Evolutionary conservation across 2,329 filamentous ascomycete species (phyloP).

Genomic region (Hypomyces rosellus): DNA sequence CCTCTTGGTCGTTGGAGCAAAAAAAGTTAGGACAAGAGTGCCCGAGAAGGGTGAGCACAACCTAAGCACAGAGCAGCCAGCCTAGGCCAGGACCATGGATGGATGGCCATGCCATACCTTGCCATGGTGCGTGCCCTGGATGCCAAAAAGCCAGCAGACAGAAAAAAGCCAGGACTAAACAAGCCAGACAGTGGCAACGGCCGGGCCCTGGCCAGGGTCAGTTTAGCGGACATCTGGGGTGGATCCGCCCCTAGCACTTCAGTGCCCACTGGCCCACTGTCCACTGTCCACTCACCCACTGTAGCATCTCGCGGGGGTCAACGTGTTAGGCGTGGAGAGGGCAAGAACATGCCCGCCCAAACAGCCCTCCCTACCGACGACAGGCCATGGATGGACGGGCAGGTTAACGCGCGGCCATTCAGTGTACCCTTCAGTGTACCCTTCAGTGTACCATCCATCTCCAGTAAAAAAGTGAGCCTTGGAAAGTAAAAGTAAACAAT

Average conservation of each 20-base stretch:
- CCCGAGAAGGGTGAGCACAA: slow-evolving; percentile 2
- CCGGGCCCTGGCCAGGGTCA: slow-evolving; percentile 11
- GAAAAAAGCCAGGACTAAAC: too few relatives aligned
- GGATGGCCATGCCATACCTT: too few relatives aligned
- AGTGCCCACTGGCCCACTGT: too few relatives aligned
- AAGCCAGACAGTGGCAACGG: slow-evolving; percentile 12
- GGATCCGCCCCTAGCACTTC: slow-evolving; percentile 11
- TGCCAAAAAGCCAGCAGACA: too few relatives aligned
- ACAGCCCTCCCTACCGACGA: neutral
- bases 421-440: neutral
- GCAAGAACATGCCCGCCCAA: too few relatives aligned
- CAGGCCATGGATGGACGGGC: neutral
- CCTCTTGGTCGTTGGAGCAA: slow-evolving; percentile 2
- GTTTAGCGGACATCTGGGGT: slow-evolving; percentile 10
- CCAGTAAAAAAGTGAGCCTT: too few relatives aligned
- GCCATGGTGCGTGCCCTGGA: too few relatives aligned
- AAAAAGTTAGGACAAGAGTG: slow-evolving; percentile 10
- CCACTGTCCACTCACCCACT: too few relatives aligned
- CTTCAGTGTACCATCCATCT: too few relatives aligned
- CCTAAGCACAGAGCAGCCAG: slow-evolving; percentile 8
- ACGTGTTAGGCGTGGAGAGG: slow-evolving; percentile 1
- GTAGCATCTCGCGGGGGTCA: slow-evolving; percentile 8
- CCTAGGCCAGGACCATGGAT: too few relatives aligned
- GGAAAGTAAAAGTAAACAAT: neutral
- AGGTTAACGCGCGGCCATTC: slow-evolving; percentile 8